Conservation (phyloP, 2,329 filamentous ascomycete species). For the Chaetomium sp. region DNA sequence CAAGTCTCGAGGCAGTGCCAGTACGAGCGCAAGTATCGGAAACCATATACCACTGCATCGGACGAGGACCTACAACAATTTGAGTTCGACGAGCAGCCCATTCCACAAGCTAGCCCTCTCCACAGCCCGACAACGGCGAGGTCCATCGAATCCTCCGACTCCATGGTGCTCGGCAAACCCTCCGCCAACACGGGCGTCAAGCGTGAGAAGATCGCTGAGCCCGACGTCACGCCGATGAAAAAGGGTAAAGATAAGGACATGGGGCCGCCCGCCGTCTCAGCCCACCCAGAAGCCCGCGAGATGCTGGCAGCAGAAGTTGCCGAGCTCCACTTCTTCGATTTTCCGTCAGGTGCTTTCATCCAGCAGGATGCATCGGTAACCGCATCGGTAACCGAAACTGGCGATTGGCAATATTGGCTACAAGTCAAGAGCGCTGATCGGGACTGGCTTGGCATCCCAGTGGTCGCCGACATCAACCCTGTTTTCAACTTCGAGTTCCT, state of each 20-base stretch:
- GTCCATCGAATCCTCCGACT: conserved; percentile 60
- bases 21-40: conserved; percentile 93
- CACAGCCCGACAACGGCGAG: conserved; percentile 59
- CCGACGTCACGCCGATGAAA: conserved; percentile 23
- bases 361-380: conserved; percentile 74
- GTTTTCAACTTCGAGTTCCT: conserved; percentile 99
- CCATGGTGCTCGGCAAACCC: conserved; percentile 54
- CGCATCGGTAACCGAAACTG: conserved; percentile 81
- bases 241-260: conserved; percentile 39
- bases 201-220: conserved; percentile 41
- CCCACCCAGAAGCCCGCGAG: conserved; percentile 70
- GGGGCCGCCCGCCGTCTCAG: conserved; percentile 58
- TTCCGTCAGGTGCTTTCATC: conserved; percentile 81
- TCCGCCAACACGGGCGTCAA: conserved; percentile 52
- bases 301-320: conserved; percentile 74
- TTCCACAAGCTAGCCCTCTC: conserved; percentile 64
- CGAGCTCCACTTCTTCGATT: conserved; percentile 93
- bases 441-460: conserved; percentile 83
- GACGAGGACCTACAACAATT: conserved; percentile 81
- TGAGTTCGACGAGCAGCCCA: conserved; percentile 68
- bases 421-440: conserved; percentile 75
- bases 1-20: conserved; percentile 87
- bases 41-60: conserved; percentile 76
- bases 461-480: conserved; percentile 90
- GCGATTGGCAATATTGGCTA: conserved; percentile 94